Conservation (phyloP, 2,329 filamentous ascomycete genomes). For the Cladosporium austrohemisphaericum region DNA sequence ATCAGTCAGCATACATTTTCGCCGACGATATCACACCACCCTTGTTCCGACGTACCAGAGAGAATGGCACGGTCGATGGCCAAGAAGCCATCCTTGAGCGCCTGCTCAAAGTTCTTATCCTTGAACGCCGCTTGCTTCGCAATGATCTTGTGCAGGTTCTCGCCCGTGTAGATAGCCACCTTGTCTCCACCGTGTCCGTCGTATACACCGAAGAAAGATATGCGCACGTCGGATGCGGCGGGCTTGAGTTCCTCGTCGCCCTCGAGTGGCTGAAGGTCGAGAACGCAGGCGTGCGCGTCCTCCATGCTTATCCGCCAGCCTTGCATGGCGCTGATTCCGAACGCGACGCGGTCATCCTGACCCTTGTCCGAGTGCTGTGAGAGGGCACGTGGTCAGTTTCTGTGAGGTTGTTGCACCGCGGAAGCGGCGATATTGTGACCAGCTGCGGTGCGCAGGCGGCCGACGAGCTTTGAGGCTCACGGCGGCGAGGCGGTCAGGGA, state of each 20-base stretch:
- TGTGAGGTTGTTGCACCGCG: neutral
- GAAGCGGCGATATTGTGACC: conserved; percentile 11
- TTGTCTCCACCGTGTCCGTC: conserved; percentile 97
- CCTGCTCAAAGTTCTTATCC: conserved; percentile 86
- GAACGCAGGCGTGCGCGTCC: conserved; percentile 84
- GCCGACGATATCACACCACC: neutral
- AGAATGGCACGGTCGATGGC: conserved; percentile 94
- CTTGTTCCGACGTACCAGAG: conserved; percentile 62
- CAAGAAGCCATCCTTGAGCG: conserved; percentile 93
- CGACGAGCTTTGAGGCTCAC: neutral
- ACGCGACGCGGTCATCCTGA: conserved; percentile 88
- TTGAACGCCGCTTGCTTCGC: conserved; percentile 93
- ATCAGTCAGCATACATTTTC: conserved; percentile 16
- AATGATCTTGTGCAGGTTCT: conserved; percentile 90
- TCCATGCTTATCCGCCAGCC: conserved; percentile 99
- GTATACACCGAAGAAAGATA: conserved; percentile 97
- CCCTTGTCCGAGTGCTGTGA: conserved; percentile 78
- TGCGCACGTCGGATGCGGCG: conserved; percentile 64
- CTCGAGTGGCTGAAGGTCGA: conserved; percentile 71
- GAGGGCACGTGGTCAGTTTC: conserved; percentile 7
- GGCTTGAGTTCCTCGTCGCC: conserved; percentile 50
- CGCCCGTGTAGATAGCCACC: conserved; percentile 87
- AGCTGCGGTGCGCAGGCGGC: conserved; percentile 1
- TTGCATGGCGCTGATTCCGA: conserved; percentile 97
- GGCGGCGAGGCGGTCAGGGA: neutral